These are phyloP conservation scores for Podospora fimiseda DNA, from an alignment of 495 filamentous ascomycete genomes.

Conservation along the genomic window DNA sequence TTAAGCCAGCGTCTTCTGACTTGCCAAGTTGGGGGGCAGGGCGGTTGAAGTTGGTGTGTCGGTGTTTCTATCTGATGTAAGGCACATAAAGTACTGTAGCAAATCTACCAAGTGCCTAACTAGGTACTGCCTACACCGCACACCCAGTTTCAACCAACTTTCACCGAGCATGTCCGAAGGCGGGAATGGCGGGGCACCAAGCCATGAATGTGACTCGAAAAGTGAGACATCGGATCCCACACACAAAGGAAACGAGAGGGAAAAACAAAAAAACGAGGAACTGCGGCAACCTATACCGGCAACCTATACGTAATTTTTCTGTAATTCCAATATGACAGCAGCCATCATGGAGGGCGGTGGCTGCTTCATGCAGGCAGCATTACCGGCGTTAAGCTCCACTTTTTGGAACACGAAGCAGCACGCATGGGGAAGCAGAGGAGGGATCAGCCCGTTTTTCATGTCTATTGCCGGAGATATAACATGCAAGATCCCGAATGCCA, in stretches of 20 bases:
- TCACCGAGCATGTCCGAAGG: conserved; percentile 22
- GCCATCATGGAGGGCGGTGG: too few relatives aligned
- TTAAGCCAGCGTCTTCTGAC: conserved; percentile 21
- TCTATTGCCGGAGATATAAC: too few relatives aligned
- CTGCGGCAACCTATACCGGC: too few relatives aligned
- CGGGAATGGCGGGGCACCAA: conserved; percentile 13
- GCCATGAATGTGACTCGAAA: conserved; percentile 24
- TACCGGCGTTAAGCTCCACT: conserved; percentile 14
- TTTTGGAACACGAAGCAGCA: conserved; percentile 9
- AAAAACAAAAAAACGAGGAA: too few relatives aligned
- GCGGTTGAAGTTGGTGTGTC: conserved; percentile 19
- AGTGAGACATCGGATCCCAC: conserved; percentile 31
- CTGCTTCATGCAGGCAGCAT: conserved; percentile 1
- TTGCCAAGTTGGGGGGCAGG: too few relatives aligned
- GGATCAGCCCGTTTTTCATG: conserved; percentile 15
- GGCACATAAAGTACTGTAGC: too few relatives aligned
- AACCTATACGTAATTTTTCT: too few relatives aligned
- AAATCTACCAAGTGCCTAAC: too few relatives aligned
- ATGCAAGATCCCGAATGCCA: too few relatives aligned
- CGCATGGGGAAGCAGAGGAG: neutral
- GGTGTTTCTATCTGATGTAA: too few relatives aligned
- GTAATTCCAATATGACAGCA: too few relatives aligned
- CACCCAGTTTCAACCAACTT: neutral
- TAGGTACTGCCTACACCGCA: neutral
- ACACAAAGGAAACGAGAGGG: too few relatives aligned